Base-by-base conservation (phyloP, 805 yeast species). In the Saturnispora sanitii region DNA sequence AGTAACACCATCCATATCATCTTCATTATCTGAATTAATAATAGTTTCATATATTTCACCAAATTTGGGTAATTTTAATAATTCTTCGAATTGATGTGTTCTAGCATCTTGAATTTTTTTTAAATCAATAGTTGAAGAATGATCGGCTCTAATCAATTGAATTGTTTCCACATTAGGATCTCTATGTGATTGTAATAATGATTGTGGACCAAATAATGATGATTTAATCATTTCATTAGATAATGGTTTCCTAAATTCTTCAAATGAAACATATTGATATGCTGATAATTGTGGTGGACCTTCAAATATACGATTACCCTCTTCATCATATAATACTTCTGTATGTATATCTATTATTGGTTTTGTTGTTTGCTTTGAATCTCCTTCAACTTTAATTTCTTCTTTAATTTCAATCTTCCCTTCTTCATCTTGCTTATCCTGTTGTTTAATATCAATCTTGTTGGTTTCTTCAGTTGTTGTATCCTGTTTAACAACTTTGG, bases 251-350 rank as follows among this genome's bases (percentile, higher is more conserved):
- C 41, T 22, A 47, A 75, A 74, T 28, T 71, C 72, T 44, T 76
- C 67, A 34, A 82, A 62, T 2, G 73, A 66, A 0, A 85, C 56
- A 31, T 64, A 64, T 49, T 79, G 76, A 27, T 73, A 66, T 1
- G 76, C 67, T 2, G 80, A 76, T 40, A 67, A 67, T 51, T 78
- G 86, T 2, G 65, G 58, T 1, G 94, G 94, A 0, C 94, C 94
- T 55, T 78, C 79, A 49, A 67, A 76, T 0, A 65, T 30, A 11
- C 34, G 21, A 9, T 35, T 25, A 12, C 12, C 27, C 16, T 12
- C 30, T 27, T 23, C 31, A n/a, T 44, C 48, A 34, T 40, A 41
- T 6, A 33, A 44, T 11, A 29, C 40, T 12, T 30, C 40, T 25
- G 8, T 12, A 8, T 25, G 8, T 8, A 12, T 8, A 12, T 25